Evolutionary conservation across 306 rosid genomes (phyloP).

Genomic region (Quercus engelmannii): DNA sequence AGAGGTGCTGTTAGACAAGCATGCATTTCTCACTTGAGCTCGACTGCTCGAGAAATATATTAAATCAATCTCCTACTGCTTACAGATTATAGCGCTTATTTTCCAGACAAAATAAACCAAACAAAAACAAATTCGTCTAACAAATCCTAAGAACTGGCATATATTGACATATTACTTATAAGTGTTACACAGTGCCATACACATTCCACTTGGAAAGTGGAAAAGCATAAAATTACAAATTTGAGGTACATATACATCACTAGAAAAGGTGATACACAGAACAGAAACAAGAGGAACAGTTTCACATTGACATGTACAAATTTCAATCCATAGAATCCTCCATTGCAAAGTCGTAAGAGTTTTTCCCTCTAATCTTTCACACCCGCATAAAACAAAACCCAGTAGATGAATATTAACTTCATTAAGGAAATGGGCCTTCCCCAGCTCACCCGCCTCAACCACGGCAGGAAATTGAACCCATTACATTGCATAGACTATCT

Average conservation of each 20-base stretch:
- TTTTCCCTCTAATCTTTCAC: slow-evolving; percentile 27
- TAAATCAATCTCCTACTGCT: too few species aligned
- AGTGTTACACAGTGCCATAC: background rate
- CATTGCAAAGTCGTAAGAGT: background rate
- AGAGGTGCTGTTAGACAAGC: too few species aligned
- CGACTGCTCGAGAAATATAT: too few species aligned
- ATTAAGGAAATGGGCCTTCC: slow-evolving; percentile 2
- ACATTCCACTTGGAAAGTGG: background rate
- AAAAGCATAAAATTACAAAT: slow-evolving; percentile 1
- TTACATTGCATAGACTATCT: slow-evolving; percentile 84
- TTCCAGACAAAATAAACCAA: too few species aligned
- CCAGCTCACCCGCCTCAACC: background rate
- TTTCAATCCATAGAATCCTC: slow-evolving; percentile 26
- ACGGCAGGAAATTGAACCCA: background rate
- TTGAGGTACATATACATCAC: background rate
- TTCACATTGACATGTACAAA: slow-evolving; percentile 23
- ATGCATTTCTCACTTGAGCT: too few species aligned
- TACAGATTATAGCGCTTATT: too few species aligned
- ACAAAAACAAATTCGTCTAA: too few species aligned
- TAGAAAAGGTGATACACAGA: slow-evolving; percentile 6
- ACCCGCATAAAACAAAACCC: slow-evolving; percentile 16
- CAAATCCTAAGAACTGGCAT: background rate
- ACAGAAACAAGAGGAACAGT: slow-evolving; percentile 22
- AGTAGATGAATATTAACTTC: slow-evolving; percentile 1
- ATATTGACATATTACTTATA: background rate